Conservation (phyloP, 2,329 filamentous ascomycete species). For the Lasiodiplodia gonubiensis region DNA sequence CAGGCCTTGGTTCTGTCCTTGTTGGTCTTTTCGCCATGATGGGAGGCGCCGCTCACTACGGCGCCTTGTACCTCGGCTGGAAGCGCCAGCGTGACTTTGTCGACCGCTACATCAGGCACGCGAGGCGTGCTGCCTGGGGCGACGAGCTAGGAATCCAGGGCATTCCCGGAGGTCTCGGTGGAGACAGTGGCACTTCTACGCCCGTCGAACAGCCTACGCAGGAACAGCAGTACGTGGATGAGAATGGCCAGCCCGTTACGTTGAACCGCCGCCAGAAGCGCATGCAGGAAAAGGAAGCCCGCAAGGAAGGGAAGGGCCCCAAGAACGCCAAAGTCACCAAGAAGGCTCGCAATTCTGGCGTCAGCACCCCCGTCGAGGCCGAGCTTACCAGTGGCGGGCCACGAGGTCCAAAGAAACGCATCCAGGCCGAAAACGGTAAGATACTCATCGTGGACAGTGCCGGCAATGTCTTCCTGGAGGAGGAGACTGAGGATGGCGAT, state of each 20-base stretch:
- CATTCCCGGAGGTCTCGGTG: slow-evolving; percentile 69
- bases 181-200: slow-evolving; percentile 44
- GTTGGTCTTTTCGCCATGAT: slow-evolving; percentile 79
- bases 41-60: slow-evolving; percentile 86
- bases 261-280: slow-evolving; percentile 84
- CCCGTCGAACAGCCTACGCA: slow-evolving; percentile 44
- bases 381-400: slow-evolving; percentile 63
- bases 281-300: slow-evolving; percentile 83
- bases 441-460: slow-evolving; percentile 88
- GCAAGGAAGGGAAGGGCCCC: slow-evolving; percentile 65
- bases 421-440: slow-evolving; percentile 94
- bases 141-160: slow-evolving; percentile 70
- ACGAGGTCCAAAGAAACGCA: slow-evolving; percentile 80
- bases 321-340: slow-evolving; percentile 46
- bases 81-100: slow-evolving; percentile 91
- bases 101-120: slow-evolving; percentile 87
- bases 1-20: slow-evolving; percentile 84
- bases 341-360: slow-evolving; percentile 54
- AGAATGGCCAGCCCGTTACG: slow-evolving; percentile 53
- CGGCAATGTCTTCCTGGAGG: slow-evolving; percentile 94
- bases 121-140: slow-evolving; percentile 87
- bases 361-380: slow-evolving; percentile 62
- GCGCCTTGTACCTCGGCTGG: slow-evolving; percentile 83
- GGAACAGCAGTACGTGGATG: slow-evolving; percentile 54
- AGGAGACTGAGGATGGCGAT: slow-evolving; percentile 84